phyloP scores from a whole-genome alignment of 495 filamentous ascomycete species.

The Pseudoneurospora amorphoporcata region DNA sequence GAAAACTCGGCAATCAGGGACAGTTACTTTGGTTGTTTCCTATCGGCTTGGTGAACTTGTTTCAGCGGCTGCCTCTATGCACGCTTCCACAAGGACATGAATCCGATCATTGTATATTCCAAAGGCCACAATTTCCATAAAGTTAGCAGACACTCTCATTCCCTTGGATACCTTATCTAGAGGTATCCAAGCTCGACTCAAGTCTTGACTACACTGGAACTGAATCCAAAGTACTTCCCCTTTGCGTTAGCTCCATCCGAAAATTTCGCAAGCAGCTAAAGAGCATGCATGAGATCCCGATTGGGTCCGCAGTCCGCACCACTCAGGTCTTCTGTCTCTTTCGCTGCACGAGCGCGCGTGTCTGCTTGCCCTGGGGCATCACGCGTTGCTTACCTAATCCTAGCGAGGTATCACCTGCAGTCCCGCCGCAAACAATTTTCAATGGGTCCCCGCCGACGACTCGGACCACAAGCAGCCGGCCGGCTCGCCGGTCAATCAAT shows the following conservation, averaged over 20 bases:
- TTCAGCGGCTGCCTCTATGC: too few species aligned
- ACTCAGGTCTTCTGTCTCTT: not conserved
- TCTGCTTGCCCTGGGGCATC: too few species aligned
- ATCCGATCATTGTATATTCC: too few species aligned
- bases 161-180: too few species aligned
- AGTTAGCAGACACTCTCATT: too few species aligned
- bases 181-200: too few species aligned
- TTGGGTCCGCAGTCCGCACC: not conserved
- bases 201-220: too few species aligned
- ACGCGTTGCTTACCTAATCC: constrained; percentile 15
- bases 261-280: constrained; percentile 1
- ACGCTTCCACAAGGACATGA: too few species aligned
- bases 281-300: constrained; percentile 14
- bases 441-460: not conserved
- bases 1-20: too few species aligned
- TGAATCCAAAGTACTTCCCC: not conserved
- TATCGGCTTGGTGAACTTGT: too few species aligned
- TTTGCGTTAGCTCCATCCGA: not conserved
- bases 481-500: not conserved
- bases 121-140: too few species aligned
- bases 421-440: constrained; percentile 17
- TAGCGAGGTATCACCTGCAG: not conserved
- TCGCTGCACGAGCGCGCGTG: not conserved
- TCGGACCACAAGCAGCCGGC: not conserved
- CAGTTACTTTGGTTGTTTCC: too few species aligned